Percentiles rank a stretch among this genome's conserved stretches.
phyloP scores from a whole-genome alignment of 208 protist species.

The Trypanosoma melophagium region DNA sequence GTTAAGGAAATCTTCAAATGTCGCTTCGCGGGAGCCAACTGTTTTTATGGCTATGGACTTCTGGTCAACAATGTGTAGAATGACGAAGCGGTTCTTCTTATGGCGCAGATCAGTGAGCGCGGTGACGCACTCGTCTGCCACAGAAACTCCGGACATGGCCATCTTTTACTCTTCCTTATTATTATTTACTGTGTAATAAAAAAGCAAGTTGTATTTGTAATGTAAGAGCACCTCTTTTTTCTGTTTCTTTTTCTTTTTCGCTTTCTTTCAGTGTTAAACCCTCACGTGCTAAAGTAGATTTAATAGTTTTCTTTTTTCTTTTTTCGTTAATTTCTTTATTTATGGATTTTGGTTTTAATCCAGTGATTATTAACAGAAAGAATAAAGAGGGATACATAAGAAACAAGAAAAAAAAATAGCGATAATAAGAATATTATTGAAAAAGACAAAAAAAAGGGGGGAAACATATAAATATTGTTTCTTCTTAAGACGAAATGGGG shows the following conservation, averaged over 20 bases:
- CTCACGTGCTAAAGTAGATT: no score
- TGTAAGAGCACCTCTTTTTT: not conserved
- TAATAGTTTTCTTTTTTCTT: not conserved
- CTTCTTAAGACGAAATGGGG: no score
- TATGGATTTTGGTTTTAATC: no score
- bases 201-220: not conserved
- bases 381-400: slow-evolving; percentile 20
- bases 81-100: slow-evolving; percentile 80
- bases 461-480: no score
- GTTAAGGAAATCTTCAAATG: slow-evolving; percentile 76
- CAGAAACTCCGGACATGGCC: slow-evolving; percentile 88
- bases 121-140: slow-evolving; percentile 55
- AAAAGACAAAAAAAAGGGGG: no score
- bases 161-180: slow-evolving; percentile 32
- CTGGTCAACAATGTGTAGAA: slow-evolving; percentile 83
- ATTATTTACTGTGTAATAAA: not conserved
- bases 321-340: not conserved
- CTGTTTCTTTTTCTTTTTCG: not conserved
- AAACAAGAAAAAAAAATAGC: slow-evolving; percentile 5
- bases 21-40: slow-evolving; percentile 40
- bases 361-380: slow-evolving; percentile 11
- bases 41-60: slow-evolving; percentile 80
- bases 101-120: slow-evolving; percentile 83
- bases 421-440: no score
- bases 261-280: no score